Evolutionary conservation across 2,329 filamentous ascomycete species (phyloP).

Genomic region (Diplodia intermedia): DNA sequence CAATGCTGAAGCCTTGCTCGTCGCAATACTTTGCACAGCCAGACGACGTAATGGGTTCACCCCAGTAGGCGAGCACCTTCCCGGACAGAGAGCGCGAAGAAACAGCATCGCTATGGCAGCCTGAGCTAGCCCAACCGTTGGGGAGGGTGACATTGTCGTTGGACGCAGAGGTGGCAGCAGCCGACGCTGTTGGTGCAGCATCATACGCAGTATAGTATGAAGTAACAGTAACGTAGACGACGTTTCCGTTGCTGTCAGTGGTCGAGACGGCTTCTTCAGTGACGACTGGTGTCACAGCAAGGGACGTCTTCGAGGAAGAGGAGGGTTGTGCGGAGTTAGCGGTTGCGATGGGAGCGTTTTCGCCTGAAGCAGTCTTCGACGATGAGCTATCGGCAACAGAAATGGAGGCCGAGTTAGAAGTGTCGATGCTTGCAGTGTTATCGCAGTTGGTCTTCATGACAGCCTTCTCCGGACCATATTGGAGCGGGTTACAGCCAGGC

Average conservation of each 20-base stretch:
- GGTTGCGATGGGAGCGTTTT: neutral
- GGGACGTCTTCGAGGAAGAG: neutral
- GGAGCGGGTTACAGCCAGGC: conserved; percentile 50
- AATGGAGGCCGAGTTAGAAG: conserved; percentile 32
- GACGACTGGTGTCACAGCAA: conserved; percentile 30
- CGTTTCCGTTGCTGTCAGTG: conserved; percentile 17
- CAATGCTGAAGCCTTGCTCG: conserved; percentile 42
- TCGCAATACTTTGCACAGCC: conserved; percentile 43
- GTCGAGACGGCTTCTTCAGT: neutral
- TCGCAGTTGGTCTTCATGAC: conserved; percentile 33
- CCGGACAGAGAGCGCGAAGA: conserved; percentile 26
- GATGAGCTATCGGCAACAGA: conserved; percentile 11
- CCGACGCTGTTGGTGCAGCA: conserved; percentile 16
- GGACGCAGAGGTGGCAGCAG: neutral
- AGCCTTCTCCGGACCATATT: conserved; percentile 45
- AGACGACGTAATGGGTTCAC: conserved; percentile 26
- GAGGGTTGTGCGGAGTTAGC: neutral
- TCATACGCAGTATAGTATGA: conserved; percentile 25
- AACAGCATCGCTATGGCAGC: conserved; percentile 30
- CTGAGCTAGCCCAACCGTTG: conserved; percentile 6
- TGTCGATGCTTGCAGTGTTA: conserved; percentile 10
- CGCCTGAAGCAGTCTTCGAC: conserved; percentile 12
- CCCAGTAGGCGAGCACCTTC: conserved; percentile 23
- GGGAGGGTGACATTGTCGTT: conserved; percentile 14
- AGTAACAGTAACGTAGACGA: conserved; percentile 16